Evolutionary conservation across 306 rosid genomes (phyloP).

Genomic region (Prunus mongolica): DNA sequence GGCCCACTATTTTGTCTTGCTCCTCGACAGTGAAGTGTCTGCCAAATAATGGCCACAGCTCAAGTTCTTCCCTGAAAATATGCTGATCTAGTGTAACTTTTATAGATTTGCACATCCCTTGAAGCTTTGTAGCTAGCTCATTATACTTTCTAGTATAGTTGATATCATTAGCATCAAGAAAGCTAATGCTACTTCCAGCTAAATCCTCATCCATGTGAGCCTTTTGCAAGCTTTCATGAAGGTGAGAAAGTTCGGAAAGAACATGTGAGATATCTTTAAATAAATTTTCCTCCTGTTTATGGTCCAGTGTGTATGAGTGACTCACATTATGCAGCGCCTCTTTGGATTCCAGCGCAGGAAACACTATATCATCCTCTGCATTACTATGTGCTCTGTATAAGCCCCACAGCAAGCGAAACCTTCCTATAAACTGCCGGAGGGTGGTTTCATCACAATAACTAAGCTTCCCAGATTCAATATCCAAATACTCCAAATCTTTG

Average conservation of each 20-base stretch:
- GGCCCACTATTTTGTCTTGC: conserved; percentile 95
- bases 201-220: conserved; percentile 35
- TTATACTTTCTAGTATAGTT: conserved; percentile 62
- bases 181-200: conserved; percentile 30
- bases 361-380: conserved; percentile 98
- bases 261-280: conserved; percentile 81
- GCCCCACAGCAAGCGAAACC: conserved; percentile 98
- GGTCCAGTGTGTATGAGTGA: conserved; percentile 93
- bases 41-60: conserved; percentile 96
- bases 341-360: conserved; percentile 97
- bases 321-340: conserved; percentile 97
- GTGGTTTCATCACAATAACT: conserved; percentile 70
- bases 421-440: conserved; percentile 76
- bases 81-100: conserved; percentile 93
- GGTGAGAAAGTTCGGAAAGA: conserved; percentile 85
- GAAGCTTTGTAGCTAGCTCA: conserved; percentile 93
- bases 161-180: conserved; percentile 33
- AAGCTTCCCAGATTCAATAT: conserved; percentile 96
- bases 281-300: conserved; percentile 89
- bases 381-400: conserved; percentile 98
- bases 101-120: conserved; percentile 98
- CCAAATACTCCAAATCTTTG: conserved; percentile 97
- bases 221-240: conserved; percentile 61
- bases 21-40: conserved; percentile 93
- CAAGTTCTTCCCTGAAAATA: conserved; percentile 94